phyloP scores from a whole-genome alignment of 371 early-diverging fungal species.

The Funneliformis caledonium region DNA sequence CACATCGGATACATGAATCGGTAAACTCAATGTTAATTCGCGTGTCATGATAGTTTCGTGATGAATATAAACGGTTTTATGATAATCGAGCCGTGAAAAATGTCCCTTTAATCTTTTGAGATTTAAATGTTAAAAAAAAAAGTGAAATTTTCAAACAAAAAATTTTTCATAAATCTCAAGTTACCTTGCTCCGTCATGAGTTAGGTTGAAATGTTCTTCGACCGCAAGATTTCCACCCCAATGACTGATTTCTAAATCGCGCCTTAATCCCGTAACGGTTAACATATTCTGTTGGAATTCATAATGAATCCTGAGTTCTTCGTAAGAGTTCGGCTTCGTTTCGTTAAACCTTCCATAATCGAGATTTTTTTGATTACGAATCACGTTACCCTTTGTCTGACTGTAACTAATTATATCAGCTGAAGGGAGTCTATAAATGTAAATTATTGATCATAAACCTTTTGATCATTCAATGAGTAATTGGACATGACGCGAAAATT shows the following conservation, averaged over 20 bases:
- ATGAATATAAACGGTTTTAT: conserved; percentile 49
- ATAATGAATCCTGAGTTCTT: conserved; percentile 71
- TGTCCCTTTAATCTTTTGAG: conserved; percentile 67
- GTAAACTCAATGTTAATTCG: conserved; percentile 64
- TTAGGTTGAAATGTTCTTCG: conserved; percentile 83
- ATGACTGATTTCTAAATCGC: conserved; percentile 86
- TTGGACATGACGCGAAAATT: background rate
- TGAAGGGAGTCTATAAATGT: conserved; percentile 29
- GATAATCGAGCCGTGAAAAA: conserved; percentile 76
- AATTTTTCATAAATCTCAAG: conserved; percentile 34
- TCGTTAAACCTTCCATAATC: conserved; percentile 78
- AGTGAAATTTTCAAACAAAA: background rate
- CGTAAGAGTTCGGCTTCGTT: conserved; percentile 46
- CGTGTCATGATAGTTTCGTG: conserved; percentile 62
- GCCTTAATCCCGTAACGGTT: conserved; percentile 63
- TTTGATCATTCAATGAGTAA: background rate
- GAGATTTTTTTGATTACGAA: conserved; percentile 61
- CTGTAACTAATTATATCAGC: conserved; percentile 41
- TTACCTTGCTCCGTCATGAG: conserved; percentile 83
- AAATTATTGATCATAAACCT: background rate
- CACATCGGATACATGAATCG: conserved; percentile 70
- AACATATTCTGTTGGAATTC: conserved; percentile 67
- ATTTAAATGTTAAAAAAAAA: background rate
- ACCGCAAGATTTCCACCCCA: conserved; percentile 84
- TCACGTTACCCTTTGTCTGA: conserved; percentile 43